Base-by-base conservation (phyloP, 352 stramenopile species). In the Pythium oligandrum region DNA sequence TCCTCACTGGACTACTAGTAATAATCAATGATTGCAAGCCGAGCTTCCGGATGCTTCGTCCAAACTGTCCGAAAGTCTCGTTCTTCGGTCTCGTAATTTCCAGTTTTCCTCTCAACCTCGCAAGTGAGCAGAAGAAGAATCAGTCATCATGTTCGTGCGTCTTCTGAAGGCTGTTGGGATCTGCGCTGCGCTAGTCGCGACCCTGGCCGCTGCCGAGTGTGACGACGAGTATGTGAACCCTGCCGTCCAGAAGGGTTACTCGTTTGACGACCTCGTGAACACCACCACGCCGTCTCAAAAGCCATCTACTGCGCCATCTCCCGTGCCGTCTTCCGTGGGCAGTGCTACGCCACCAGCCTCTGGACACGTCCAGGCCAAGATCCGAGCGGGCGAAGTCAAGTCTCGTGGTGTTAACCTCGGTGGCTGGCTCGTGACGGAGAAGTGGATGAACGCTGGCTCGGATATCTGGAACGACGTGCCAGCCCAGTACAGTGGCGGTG, bases 381-480 rank as follows among this genome's bases (percentile, higher is more conserved):
- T 83, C 43, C 69, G 70, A 4, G 56, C 61, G 11, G 72, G 72
- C 30, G 65, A 79, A 33, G 40, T 79, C 2, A 57, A 62, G 5
- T 68, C 59, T 52, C 73, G 78, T 8, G 86, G 82, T 3, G 77
- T 88, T 34, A 95, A 96, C 65, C 64, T 94, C 33, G 86, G 84
- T 26, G 81, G 84, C 45, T 96, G 86, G 86, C 70, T 95, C 9
- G 59, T 96, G 2, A 52, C 77, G 33, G 87, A 96, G 64, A 66
- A 79, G 53, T 93, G 83, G 68, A 91, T 96, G 69, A 88, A 72
- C 35, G 75, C 67, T 50, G 73, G 77, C 11, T 78, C 78, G 5
- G 78, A 70, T 12, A 82, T 96, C 50, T 95, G 95, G 75, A 78
- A 75, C 31, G 81, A 81, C 44, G 72, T 86, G 33, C 61, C 62